These are phyloP conservation scores for Aegilops umbellulata DNA, from an alignment of 176 grass and related monocot genomes.

Conservation along the genomic window DNA sequence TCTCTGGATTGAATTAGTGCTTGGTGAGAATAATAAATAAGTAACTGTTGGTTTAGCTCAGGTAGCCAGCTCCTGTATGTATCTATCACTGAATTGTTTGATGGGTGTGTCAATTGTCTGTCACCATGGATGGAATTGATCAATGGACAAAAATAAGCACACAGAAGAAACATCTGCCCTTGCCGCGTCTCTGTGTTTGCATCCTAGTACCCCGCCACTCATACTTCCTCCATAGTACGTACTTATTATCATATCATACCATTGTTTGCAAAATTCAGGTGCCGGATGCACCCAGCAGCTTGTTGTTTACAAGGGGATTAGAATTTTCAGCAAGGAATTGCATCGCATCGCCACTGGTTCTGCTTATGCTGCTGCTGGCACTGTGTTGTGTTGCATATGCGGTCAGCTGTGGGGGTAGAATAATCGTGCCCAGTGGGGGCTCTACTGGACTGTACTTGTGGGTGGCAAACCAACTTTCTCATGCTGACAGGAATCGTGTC, in stretches of 20 bases:
- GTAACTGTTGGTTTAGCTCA: constrained; percentile 16
- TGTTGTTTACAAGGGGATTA: neutral
- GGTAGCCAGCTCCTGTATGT: constrained; percentile 19
- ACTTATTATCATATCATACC: no score
- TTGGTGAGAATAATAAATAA: constrained; percentile 12
- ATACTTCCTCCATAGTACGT: no score
- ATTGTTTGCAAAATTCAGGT: neutral
- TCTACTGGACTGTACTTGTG: neutral
- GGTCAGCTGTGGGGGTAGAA: neutral
- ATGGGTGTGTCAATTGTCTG: neutral
- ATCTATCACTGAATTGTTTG: constrained; percentile 18
- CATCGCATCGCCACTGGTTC: neutral
- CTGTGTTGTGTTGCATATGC: neutral
- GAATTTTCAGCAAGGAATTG: neutral
- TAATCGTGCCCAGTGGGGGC: neutral
- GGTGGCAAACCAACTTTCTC: neutral
- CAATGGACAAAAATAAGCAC: constrained; percentile 16
- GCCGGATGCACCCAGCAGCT: neutral
- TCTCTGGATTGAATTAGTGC: constrained; percentile 42
- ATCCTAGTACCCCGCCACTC: neutral
- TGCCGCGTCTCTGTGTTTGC: constrained; percentile 32
- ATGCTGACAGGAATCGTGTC: neutral
- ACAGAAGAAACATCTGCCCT: neutral
- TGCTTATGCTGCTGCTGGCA: neutral
- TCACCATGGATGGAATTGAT: constrained; percentile 2